These are phyloP conservation scores for Citrus hindsii DNA, from an alignment of 345 rosid genomes.

Conservation along the genomic window DNA sequence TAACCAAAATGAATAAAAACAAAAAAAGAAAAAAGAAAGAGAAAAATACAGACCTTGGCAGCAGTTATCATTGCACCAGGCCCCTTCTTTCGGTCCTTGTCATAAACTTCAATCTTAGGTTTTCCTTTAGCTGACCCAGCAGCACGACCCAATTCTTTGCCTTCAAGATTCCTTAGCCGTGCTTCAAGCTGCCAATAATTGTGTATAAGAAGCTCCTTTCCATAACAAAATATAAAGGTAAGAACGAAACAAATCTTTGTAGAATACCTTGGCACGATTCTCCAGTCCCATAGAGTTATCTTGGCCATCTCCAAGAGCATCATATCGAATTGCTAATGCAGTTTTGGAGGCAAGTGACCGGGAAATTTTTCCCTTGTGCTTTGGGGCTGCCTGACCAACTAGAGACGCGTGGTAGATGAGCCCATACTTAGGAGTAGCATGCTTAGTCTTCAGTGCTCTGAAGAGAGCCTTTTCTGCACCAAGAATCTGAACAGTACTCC, in stretches of 20 bases:
- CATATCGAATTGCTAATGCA: constrained; percentile 69
- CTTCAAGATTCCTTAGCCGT: constrained; percentile 75
- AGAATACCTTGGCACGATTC: constrained; percentile 68
- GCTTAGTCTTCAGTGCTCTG: constrained; percentile 92
- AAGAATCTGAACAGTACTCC: constrained; percentile 92
- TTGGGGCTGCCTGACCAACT: constrained; percentile 87
- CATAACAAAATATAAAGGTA: not conserved
- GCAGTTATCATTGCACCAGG: constrained; percentile 68
- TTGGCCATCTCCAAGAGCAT: constrained; percentile 84
- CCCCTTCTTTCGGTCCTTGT: constrained; percentile 75
- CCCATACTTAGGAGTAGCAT: constrained; percentile 89
- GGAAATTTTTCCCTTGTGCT: constrained; percentile 81
- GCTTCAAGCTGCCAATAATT: constrained; percentile 63
- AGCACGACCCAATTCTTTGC: constrained; percentile 64
- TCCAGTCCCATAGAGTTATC: constrained; percentile 85
- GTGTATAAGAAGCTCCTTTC: not conserved
- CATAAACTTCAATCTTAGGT: constrained; percentile 84
- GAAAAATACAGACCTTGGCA: constrained; percentile 56
- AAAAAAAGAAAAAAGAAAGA: not conserved
- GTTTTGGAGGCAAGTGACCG: constrained; percentile 89
- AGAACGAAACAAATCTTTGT: not conserved
- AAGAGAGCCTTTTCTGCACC: constrained; percentile 95
- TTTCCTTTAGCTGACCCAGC: constrained; percentile 91
- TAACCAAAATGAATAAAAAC: not conserved
- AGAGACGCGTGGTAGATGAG: constrained; percentile 84